phyloP scores from a whole-genome alignment of 2,329 filamentous ascomycete genomes.

The Fusarium odoratissimum region DNA sequence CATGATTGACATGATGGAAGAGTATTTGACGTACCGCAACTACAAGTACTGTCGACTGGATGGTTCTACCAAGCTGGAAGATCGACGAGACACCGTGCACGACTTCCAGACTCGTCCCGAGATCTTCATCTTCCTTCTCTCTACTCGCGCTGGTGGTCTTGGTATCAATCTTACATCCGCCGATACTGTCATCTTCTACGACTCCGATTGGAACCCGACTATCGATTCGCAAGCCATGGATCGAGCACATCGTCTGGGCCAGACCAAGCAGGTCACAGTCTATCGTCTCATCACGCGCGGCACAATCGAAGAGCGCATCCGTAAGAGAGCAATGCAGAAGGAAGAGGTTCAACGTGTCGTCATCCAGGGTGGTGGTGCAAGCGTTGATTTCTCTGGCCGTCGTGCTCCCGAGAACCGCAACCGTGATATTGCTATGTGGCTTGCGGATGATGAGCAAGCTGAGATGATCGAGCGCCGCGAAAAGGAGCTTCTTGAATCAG shows the following conservation, averaged over 20 bases:
- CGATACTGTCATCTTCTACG: conserved; percentile 99
- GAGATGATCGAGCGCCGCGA: conserved; percentile 94
- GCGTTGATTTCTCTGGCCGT: conserved; percentile 96
- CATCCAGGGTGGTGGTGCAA: conserved; percentile 89
- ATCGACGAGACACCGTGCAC: conserved; percentile 93
- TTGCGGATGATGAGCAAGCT: conserved; percentile 96
- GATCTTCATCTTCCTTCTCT: conserved; percentile 96
- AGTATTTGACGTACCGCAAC: conserved; percentile 98
- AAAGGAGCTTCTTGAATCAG: conserved; percentile 82
- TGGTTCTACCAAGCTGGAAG: conserved; percentile 96
- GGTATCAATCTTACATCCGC: conserved; percentile 97
- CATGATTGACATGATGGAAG: conserved; percentile 99
- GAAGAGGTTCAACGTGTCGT: conserved; percentile 98
- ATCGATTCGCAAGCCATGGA: conserved; percentile 99
- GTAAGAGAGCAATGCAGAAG: conserved; percentile 96
- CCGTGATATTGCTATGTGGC: conserved; percentile 98
- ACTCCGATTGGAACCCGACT: conserved; percentile 99
- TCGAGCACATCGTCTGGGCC: conserved; percentile 94
- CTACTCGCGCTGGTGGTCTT: conserved; percentile 94
- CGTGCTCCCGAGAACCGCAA: conserved; percentile 89
- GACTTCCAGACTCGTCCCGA: conserved; percentile 96
- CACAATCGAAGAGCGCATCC: conserved; percentile 97
- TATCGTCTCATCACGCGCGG: conserved; percentile 97
- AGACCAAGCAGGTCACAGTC: conserved; percentile 95
- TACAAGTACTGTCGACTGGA: conserved; percentile 98